phyloP scores from a whole-genome alignment of 257 asterid species.

The Fraxinus excelsior region DNA sequence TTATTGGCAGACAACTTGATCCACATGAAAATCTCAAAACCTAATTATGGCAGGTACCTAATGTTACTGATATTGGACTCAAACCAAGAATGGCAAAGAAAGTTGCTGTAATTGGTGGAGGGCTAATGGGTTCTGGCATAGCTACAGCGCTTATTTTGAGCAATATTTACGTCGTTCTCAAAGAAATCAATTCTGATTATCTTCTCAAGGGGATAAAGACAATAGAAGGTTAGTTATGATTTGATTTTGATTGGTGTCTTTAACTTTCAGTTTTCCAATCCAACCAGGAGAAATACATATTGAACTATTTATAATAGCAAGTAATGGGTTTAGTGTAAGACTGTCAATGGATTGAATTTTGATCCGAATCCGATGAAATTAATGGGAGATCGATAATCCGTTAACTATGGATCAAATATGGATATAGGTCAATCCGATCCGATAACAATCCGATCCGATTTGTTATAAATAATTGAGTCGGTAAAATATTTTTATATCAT shows the following conservation, averaged over 20 bases:
- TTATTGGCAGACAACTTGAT: conserved; percentile 6
- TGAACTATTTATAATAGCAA: too few species aligned
- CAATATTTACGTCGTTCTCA: conserved; percentile 63
- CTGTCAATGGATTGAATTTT: too few species aligned
- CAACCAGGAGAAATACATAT: conserved; percentile 5
- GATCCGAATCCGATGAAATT: too few species aligned
- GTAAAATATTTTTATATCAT: too few species aligned
- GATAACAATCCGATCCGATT: too few species aligned
- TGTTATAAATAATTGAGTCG: too few species aligned
- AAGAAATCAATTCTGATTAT: conserved; percentile 86
- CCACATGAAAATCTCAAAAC: conserved; percentile 9
- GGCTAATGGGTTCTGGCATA: conserved; percentile 98
- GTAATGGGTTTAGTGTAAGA: too few species aligned
- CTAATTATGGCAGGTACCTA: conserved; percentile 63
- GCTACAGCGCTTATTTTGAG: conserved; percentile 84
- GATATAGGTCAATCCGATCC: too few species aligned
- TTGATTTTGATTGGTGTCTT: conserved; percentile 6
- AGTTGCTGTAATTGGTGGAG: conserved; percentile 97
- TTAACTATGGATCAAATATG: too few species aligned
- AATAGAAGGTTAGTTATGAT: conserved; percentile 67
- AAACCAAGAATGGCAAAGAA: conserved; percentile 80
- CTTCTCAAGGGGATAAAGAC: conserved; percentile 80
- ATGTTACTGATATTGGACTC: conserved; percentile 85
- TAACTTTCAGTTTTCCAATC: conserved; percentile 16
- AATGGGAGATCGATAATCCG: too few species aligned